Percentiles rank a stretch among this genome's conserved stretches.
Conservation (phyloP, 495 filamentous ascomycete species). For the Immersiella caudata region DNA sequence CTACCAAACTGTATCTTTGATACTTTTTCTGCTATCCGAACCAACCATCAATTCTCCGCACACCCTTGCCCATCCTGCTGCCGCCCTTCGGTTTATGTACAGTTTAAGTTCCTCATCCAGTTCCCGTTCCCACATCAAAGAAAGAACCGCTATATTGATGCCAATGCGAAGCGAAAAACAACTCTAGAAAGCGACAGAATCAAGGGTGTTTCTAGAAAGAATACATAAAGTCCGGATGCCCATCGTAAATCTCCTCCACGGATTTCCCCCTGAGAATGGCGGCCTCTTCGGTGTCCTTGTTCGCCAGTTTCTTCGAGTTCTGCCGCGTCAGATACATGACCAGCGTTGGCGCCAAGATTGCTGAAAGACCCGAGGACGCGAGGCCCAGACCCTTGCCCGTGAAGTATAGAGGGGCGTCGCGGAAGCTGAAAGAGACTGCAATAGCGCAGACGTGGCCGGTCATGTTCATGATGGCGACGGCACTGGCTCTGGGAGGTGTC, state of each 20-base stretch:
- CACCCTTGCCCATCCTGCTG: too few species aligned
- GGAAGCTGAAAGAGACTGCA: constrained; percentile 17
- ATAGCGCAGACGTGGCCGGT: constrained; percentile 19
- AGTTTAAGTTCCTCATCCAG: too few species aligned
- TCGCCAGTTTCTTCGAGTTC: constrained; percentile 17
- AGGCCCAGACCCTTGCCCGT: constrained; percentile 12
- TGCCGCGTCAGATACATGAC: constrained; percentile 13
- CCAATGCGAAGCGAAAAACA: too few species aligned
- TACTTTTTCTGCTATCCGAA: too few species aligned
- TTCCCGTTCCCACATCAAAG: too few species aligned
- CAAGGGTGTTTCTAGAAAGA: background rate
- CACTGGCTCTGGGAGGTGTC: background rate
- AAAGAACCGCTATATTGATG: too few species aligned
- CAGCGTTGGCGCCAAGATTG: background rate
- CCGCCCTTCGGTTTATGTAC: too few species aligned
- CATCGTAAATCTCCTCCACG: constrained; percentile 24
- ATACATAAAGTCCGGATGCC: constrained; percentile 25
- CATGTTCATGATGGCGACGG: constrained; percentile 20
- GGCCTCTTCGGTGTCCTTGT: constrained; percentile 20
- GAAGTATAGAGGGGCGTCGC: constrained; percentile 17
- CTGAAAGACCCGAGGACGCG: constrained; percentile 13
- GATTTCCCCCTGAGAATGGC: background rate
- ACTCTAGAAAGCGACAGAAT: too few species aligned
- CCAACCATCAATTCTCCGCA: too few species aligned
- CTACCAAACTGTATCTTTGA: too few species aligned